These are phyloP conservation scores for Naegleria lovaniensis DNA, from an alignment of 208 protist species.

Conservation along the genomic window DNA sequence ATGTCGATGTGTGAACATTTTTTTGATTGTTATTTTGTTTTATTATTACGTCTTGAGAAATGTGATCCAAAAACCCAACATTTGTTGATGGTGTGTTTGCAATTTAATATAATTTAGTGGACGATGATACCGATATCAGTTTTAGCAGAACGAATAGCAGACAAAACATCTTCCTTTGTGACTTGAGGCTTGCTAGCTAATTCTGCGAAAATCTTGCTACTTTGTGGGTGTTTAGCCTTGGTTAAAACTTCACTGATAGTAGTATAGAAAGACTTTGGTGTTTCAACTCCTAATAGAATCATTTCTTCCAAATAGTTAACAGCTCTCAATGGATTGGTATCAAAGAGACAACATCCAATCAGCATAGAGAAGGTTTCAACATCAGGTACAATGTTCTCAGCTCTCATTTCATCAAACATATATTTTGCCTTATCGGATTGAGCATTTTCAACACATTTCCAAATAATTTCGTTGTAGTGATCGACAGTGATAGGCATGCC, in stretches of 20 bases:
- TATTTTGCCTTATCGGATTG: background rate
- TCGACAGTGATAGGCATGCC: background rate
- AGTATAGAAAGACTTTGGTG: background rate
- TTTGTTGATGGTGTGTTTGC: background rate
- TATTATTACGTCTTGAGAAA: no score
- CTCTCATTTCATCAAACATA: background rate
- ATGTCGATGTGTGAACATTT: no score
- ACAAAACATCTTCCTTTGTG: background rate
- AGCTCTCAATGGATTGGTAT: background rate
- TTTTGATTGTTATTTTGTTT: no score
- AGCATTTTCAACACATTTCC: background rate
- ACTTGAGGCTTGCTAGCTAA: background rate
- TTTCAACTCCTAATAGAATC: background rate
- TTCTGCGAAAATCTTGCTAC: background rate
- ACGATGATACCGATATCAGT: background rate
- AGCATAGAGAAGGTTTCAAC: slow-evolving; percentile 6
- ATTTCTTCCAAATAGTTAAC: slow-evolving; percentile 16
- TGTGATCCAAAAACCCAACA: background rate
- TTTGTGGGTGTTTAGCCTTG: background rate
- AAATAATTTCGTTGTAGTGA: slow-evolving; percentile 11
- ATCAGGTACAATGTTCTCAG: slow-evolving; percentile 19
- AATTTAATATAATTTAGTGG: background rate
- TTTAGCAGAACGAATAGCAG: background rate
- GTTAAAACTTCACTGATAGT: background rate
- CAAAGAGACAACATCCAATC: background rate